Percentiles rank a stretch among this genome's conserved stretches.
Evolutionary conservation across 768 basidiomycete species (phyloP).

Genomic region (Mycena vitilis): DNA sequence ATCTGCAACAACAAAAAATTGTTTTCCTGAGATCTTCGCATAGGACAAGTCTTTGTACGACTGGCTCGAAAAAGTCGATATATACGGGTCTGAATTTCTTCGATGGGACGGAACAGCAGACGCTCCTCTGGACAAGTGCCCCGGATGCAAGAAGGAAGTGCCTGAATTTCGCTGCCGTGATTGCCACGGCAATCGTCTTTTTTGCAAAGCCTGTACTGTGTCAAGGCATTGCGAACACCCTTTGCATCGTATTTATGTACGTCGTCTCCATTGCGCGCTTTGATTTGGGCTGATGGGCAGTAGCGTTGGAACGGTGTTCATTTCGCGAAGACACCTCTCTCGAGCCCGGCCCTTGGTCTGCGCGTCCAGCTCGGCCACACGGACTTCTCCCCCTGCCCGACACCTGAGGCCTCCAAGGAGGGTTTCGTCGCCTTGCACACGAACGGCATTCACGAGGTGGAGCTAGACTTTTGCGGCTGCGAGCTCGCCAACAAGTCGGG

Average conservation of each 20-base stretch:
- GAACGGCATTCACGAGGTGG: background rate
- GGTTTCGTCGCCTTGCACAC: background rate
- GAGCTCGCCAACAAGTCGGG: background rate
- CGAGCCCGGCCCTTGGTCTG: background rate
- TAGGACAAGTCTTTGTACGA: no score
- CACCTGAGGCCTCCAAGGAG: constrained; percentile 1
- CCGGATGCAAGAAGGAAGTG: no score
- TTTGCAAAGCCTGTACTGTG: background rate
- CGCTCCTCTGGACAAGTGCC: no score
- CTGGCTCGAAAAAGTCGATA: no score
- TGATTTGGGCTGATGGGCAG: no score
- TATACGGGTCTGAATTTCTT: no score
- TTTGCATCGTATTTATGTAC: background rate
- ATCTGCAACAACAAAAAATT: no score
- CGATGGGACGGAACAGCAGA: no score
- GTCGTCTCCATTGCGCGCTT: background rate
- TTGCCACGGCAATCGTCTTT: background rate
- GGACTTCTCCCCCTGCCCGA: background rate
- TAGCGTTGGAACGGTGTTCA: no score
- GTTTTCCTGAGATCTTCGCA: no score
- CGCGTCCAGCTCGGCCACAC: background rate
- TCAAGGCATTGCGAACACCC: background rate
- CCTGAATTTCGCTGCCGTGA: background rate
- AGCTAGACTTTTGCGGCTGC: constrained; percentile 10
- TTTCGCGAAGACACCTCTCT: no score